Evolutionary conservation across 495 filamentous ascomycete species (phyloP).

Genomic region (Lentithecium fluviatile): DNA sequence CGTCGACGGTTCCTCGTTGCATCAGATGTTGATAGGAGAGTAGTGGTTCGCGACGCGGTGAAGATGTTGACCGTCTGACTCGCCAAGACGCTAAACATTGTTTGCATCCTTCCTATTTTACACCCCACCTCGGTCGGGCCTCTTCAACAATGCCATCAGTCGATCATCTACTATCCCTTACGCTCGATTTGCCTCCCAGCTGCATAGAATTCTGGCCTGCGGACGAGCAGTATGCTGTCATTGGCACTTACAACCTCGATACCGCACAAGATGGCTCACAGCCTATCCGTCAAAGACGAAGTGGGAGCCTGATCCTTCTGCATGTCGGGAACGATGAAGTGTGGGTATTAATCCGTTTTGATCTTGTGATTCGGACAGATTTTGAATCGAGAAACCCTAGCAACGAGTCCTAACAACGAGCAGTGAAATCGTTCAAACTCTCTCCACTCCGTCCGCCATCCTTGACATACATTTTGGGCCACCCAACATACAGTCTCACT

Average conservation of each 20-base stretch:
- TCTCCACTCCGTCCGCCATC: conserved; percentile 65
- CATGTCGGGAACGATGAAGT: conserved; percentile 48
- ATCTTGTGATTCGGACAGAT: too few relatives aligned
- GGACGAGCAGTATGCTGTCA: conserved; percentile 64
- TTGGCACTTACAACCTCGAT: conserved; percentile 84
- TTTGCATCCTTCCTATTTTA: neutral
- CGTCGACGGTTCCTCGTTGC: too few relatives aligned
- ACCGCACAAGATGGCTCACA: conserved; percentile 41
- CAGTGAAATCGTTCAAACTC: conserved; percentile 46
- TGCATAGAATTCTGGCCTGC: conserved; percentile 78
- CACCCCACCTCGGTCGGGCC: too few relatives aligned
- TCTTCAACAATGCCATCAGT: conserved; percentile 15
- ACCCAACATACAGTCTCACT: conserved; percentile 39
- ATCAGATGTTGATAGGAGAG: too few relatives aligned
- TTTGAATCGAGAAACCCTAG: too few relatives aligned
- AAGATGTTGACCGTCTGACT: neutral
- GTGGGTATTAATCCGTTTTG: conserved; percentile 49
- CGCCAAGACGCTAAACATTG: neutral
- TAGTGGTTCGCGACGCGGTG: too few relatives aligned
- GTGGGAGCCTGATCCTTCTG: conserved; percentile 27
- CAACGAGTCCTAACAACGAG: conserved; percentile 1
- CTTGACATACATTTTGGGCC: conserved; percentile 81
- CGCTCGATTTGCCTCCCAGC: conserved; percentile 67
- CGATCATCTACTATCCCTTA: conserved; percentile 46
- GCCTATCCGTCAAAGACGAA: conserved; percentile 29